Conservation (phyloP, 176 grass and related monocot genomes). For the Stipa capillata region DNA sequence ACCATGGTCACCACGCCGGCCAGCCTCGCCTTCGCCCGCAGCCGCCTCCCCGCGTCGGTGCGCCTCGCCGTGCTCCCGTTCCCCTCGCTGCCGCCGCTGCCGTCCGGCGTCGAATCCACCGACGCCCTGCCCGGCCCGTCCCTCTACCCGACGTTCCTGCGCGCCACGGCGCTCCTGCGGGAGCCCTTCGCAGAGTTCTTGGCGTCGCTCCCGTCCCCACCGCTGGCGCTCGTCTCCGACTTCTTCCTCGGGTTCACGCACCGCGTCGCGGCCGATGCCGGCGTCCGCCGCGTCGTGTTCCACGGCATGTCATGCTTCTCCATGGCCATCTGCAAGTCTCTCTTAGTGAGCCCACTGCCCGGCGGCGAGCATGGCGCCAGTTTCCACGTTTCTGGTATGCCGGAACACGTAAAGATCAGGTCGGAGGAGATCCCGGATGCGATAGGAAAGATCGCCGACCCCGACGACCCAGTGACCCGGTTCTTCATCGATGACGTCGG, state of each 20-base stretch:
- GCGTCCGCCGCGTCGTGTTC: constrained; percentile 44
- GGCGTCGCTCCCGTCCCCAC: constrained; percentile 8
- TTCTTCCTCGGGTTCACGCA: constrained; percentile 62
- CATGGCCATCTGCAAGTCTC: constrained; percentile 41
- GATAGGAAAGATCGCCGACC: constrained; percentile 7
- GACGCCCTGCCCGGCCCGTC: constrained; percentile 30
- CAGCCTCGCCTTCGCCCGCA: constrained; percentile 33
- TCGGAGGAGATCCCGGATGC: constrained; percentile 5
- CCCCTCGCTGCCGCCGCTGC: constrained; percentile 24
- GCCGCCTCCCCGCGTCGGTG: constrained; percentile 3
- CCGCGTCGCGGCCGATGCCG: background rate
- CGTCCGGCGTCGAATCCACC: constrained; percentile 39
- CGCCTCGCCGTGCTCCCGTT: constrained; percentile 39
- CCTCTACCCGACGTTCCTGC: constrained; percentile 50
- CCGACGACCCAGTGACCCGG: constrained; percentile 12
- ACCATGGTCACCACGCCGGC: constrained; percentile 45
- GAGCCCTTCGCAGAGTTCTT: constrained; percentile 34
- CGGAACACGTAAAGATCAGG: constrained; percentile 38
- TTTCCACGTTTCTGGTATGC: constrained; percentile 34
- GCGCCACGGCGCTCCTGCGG: constrained; percentile 42
- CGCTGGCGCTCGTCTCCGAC: constrained; percentile 45
- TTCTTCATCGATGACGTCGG: constrained; percentile 21
- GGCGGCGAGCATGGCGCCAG: background rate
- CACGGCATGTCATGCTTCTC: constrained; percentile 66
- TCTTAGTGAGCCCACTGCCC: background rate